phyloP scores from a whole-genome alignment of 2,329 filamentous ascomycete genomes.

The Verticillium isaacii region DNA sequence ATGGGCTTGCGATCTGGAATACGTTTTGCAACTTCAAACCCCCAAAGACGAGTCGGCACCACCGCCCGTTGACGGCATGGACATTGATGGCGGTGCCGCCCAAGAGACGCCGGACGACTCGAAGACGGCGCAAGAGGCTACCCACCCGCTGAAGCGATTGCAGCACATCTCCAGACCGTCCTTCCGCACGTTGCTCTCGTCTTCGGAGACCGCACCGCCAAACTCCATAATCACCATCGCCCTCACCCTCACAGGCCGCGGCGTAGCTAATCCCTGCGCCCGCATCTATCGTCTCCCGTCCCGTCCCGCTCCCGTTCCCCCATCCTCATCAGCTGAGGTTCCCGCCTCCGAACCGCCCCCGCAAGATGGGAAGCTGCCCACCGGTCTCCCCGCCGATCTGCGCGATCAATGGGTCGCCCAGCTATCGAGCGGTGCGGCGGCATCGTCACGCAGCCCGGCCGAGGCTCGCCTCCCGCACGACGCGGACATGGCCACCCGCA shows the following conservation, averaged over 20 bases:
- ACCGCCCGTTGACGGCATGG: slow-evolving; percentile 5
- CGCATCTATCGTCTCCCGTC: slow-evolving; percentile 83
- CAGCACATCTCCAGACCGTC: slow-evolving; percentile 14
- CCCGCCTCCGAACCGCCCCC: slow-evolving; percentile 36
- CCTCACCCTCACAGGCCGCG: slow-evolving; percentile 64
- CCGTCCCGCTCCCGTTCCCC: slow-evolving; percentile 10
- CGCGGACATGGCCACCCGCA: slow-evolving; percentile 31
- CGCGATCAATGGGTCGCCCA: slow-evolving; percentile 69
- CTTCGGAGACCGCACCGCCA: slow-evolving; percentile 11
- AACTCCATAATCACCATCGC: slow-evolving; percentile 54
- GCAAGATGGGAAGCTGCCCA: slow-evolving; percentile 5
- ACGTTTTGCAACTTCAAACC: slow-evolving; percentile 44
- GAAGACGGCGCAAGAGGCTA: slow-evolving; percentile 9
- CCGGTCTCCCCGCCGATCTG: slow-evolving; percentile 41
- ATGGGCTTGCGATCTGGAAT: slow-evolving; percentile 79
- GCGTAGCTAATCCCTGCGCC: slow-evolving; percentile 66
- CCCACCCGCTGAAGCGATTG: slow-evolving; percentile 8
- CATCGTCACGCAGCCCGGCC: slow-evolving; percentile 10
- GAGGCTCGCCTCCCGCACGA: slow-evolving; percentile 12
- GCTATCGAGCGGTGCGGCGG: slow-evolving; percentile 21
- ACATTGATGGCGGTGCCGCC: slow-evolving; percentile 8
- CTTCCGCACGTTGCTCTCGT: slow-evolving; percentile 24
- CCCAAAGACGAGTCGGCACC: slow-evolving; percentile 5
- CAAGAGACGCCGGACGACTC: slow-evolving; percentile 13
- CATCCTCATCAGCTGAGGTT: slow-evolving; percentile 35